Percentiles rank a stretch among this genome's conserved stretches.
Evolutionary conservation across 148 eudicot species (phyloP).

Genomic region (Selenicereus undatus): DNA sequence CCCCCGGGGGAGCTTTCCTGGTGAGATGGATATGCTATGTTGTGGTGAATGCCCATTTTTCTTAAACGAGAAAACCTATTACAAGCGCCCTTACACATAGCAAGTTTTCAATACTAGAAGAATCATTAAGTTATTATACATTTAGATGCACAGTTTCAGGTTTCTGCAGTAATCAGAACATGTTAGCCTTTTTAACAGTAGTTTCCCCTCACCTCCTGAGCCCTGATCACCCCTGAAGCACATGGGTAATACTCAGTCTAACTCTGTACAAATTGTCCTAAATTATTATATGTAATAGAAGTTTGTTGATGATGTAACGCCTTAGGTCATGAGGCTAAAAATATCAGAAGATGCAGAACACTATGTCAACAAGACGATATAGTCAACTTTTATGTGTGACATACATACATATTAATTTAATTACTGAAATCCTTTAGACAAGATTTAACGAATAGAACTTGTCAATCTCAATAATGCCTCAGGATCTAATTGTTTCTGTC

Average conservation of each 20-base stretch:
- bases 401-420: background rate
- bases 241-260: background rate
- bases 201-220: background rate
- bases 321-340: constrained; percentile 5
- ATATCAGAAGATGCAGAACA: constrained; percentile 1
- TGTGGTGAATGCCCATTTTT: too few species aligned
- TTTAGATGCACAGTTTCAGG: background rate
- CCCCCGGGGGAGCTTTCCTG: too few species aligned
- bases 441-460: constrained; percentile 3
- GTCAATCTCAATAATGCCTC: too few species aligned
- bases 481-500: background rate
- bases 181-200: background rate
- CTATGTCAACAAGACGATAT: constrained; percentile 8
- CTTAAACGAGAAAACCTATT: too few species aligned
- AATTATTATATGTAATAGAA: background rate
- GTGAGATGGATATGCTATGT: too few species aligned
- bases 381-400: constrained; percentile 13
- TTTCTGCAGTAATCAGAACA: background rate
- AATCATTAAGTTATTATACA: background rate
- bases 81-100: background rate
- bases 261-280: background rate
- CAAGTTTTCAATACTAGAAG: background rate
- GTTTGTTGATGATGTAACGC: constrained; percentile 4
- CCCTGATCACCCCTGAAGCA: background rate
- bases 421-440: background rate